Base-by-base conservation (phyloP, 163 green algal genomes). In the Chlamydomonas reinhardtii region DNA sequence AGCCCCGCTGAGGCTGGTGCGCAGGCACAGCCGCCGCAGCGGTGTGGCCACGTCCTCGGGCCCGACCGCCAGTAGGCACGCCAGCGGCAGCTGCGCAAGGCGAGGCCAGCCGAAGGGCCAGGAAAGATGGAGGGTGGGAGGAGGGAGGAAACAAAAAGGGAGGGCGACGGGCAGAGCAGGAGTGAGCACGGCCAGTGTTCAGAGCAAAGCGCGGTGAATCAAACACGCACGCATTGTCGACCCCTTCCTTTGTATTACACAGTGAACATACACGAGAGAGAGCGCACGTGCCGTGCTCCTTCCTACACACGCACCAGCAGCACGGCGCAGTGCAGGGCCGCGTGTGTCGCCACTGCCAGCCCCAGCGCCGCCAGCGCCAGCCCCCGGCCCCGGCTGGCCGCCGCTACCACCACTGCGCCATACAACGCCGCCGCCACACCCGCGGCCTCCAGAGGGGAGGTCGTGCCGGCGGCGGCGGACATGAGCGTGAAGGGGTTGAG, bases 401-500 rank as follows among this genome's bases (percentile, higher is more conserved):
- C 48, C 48, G 48, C 48, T 14, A 56, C 48, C 37, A 73, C 66
- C 15, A 25, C 31, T 1, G 25, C 20, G 31, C 79, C 79, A 29
- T 89, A 89, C 37, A 95, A 62, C 31, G 89, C 85, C 17, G 88
- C 37, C 6, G 93, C 31, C 25, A 93, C 81, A 0, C 83, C 81
- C 31, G 89, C 25, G 48, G 89, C 93, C 65, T 95, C 92, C 32
- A 92, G 52, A 22, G 74, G 68, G 3, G 87, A 91, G 34, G 82
- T 88, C 32, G 81, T 94, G 29, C 92, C 91, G 24, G 83, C 88
- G 17, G 93, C 85, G 59, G 88, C 89, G 0, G 74, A 64, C 24
- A 91, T 35, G 16, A 95, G 71, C 9, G 86, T 77, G 43, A 94
- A 89, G 2, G 94, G 94, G 81, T 95, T 94, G 31, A 91, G 84